phyloP scores from a whole-genome alignment of 2,329 filamentous ascomycete species.

The Fusarium nodosum region DNA sequence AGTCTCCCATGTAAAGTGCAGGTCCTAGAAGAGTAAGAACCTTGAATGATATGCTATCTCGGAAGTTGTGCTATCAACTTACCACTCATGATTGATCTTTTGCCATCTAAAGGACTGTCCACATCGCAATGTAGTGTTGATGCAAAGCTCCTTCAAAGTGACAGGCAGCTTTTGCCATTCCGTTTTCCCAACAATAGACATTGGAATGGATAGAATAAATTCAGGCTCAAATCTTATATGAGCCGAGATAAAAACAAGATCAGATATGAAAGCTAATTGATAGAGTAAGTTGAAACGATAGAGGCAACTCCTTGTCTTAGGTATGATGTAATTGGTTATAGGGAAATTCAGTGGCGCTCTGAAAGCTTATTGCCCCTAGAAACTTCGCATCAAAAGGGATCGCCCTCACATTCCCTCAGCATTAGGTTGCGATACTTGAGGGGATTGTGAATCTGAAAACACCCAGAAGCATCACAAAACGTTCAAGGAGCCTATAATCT shows the following conservation, averaged over 20 bases:
- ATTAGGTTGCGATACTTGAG: background rate
- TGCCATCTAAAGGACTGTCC: slow-evolving; percentile 98
- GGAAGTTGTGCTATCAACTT: slow-evolving; percentile 26
- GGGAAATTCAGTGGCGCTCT: slow-evolving; percentile 4
- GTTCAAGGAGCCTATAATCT: background rate
- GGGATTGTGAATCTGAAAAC: background rate
- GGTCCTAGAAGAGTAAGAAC: slow-evolving; percentile 64
- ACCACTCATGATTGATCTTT: slow-evolving; percentile 89
- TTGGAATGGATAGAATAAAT: slow-evolving; percentile 22
- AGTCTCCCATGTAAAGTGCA: slow-evolving; percentile 90
- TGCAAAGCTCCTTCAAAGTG: slow-evolving; percentile 86
- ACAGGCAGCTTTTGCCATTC: slow-evolving; percentile 92
- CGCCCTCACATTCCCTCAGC: background rate
- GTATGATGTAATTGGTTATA: slow-evolving; percentile 31
- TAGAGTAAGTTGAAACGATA: slow-evolving; percentile 18
- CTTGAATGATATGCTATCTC: background rate
- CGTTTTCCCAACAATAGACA: slow-evolving; percentile 65
- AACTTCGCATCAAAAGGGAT: background rate
- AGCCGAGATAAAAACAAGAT: background rate
- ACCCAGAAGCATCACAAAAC: background rate
- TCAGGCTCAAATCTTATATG: background rate
- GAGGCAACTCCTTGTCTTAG: slow-evolving; percentile 11
- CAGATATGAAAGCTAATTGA: background rate
- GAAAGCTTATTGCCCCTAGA: slow-evolving; percentile 9
- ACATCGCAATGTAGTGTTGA: slow-evolving; percentile 93